Evolutionary conservation across 2,329 filamentous ascomycete genomes (phyloP), one percentile per base, ranked within the genome.

Genomic region (Penicillium janthinellum): DNA sequence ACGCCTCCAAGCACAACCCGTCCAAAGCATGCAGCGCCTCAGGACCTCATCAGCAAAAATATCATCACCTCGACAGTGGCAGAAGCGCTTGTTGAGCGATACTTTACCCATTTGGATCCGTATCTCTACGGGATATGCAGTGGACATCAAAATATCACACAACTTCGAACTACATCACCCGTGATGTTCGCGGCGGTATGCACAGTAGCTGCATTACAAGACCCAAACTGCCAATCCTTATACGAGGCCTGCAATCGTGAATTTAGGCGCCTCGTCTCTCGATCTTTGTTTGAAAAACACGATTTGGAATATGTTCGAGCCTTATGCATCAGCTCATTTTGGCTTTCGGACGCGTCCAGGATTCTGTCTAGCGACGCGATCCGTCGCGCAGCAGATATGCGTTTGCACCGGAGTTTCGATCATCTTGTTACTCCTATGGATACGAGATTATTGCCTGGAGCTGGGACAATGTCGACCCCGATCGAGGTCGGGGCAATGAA

Each of bases 321-420:
- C 0, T 70, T 84, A 31, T 82, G 81, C 53, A 79, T 83, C 42
- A 81, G 76, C 14, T 78, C 80, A 1, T 83, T 82, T 65, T 84
- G 81, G 81, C 72, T 84, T 0, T 78, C 79, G n/a, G 81, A 84
- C 63, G 77, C 82, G 4, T 80, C 55, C 70, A 76, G 67, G 73
- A 81, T 72, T 14, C 56, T 74, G 2, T 71, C 68, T 3, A 72
- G 70, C 11, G 64, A 73, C 47, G 72, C 71, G 10, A 65, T 73
- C 20, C 67, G 72, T 5, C 70, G 71, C 1, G 67, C 75, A 34
- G 70, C 66, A 1, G 70, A 71, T 48, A 71, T 72, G 56, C 65
- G 69, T 31, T 58, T 72, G 17, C 58, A 76, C 77, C 59, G 78
- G 59, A 76, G 77, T 54, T 78, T 82, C 41, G 77, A 79, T 54